Evolutionary conservation across 805 yeast species (phyloP), one percentile per base, ranked within the genome.

Genomic region (Hanseniaspora hatyaiensis): DNA sequence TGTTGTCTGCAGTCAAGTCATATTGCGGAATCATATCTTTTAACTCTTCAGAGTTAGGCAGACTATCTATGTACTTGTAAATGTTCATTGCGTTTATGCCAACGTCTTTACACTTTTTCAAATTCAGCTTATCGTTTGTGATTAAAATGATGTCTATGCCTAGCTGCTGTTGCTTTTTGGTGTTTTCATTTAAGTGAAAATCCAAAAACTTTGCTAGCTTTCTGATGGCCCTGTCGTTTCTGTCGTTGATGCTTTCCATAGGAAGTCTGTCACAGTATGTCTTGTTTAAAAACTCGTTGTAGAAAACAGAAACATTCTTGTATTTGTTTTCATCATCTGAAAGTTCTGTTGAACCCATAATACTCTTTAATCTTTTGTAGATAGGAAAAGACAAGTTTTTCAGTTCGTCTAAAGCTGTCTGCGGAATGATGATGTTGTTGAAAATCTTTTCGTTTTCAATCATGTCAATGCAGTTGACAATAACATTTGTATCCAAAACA

Each of bases 321-420:
- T 75, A 82, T 46, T 79, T 85, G 22, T 62, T 62, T 42, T 60
- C 64, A 44, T 61, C 57, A 20, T 26, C 40, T 13, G 36, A 28
- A 4, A 37, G 30, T n/a, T 43, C 51, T 22, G 46, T 43, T 34
- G 68, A 71, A 55, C 83, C 80, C 26, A 84, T 78, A 16, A 92
- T 66, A 2, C 82, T 74, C 57, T 96, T 73, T 40, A 89, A 64
- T 59, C 98, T 73, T 57, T 83, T 78, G 61, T 88, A 92, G 16
- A 89, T 79, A 3, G 98, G 95, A 58, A 79, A 76, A 43, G 95
- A 84, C 58, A 80, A 72, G 60, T 86, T 86, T 53, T 85, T 76
- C 8, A 89, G 95, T 63, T 92, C 97, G 55, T 94, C 96, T 30
- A 92, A 68, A 2, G 86, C 96, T 6, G 94, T 82, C 61, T 92